Base-by-base conservation (phyloP, 345 rosid genomes). In the Nasturtium officinale region DNA sequence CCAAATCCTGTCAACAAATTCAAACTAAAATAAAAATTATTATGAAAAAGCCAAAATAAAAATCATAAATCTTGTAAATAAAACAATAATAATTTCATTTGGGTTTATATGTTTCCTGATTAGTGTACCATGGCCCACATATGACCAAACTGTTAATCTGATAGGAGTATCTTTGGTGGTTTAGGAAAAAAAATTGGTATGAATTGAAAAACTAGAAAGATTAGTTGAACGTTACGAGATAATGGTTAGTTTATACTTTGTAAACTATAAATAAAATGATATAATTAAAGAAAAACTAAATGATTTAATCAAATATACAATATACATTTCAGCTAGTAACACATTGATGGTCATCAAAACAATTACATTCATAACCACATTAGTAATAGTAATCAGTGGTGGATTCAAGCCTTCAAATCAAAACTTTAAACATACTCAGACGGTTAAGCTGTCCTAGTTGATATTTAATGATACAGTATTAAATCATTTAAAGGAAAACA, bases 1-100 rank as follows among this genome's bases (percentile, higher is more conserved):
- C 56, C 42, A 46, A 64, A 46, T 11, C 17, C 56, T n/a, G 12
- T 47, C 69, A 64, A 64, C 29, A 29, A 64, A 30, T 50, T 29
- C 0, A 62, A n/a, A 62, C 30, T 46, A 2, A 25, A 18, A 12
- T 20, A n/a, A 20, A 20, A 20, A 59, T 3, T 37, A n/a, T 16
- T 5, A 28, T 26, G 5, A n/a, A 26, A 62, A 43, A 28, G 6
- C 25, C 33, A 61, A 9, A 62, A 54, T 23, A n/a, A 7, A 4
- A 8, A 33, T 1, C 26, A 3, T 40, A 61, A 13, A 21, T 23
- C 15, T 43, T 62, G 25, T 26, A n/a, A 16, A 26, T 16, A 26
- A 17, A 43, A 11, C 29, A 2, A 43, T 43, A 28, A 37, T 20
- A 6, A 62, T 26, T 25, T 25, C 10, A 16, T 62, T 43, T 43